Evolutionary conservation across 1,284 basidiomycete species (phyloP), one percentile per base, ranked within the genome.

Genomic region (Ustilago curta): DNA sequence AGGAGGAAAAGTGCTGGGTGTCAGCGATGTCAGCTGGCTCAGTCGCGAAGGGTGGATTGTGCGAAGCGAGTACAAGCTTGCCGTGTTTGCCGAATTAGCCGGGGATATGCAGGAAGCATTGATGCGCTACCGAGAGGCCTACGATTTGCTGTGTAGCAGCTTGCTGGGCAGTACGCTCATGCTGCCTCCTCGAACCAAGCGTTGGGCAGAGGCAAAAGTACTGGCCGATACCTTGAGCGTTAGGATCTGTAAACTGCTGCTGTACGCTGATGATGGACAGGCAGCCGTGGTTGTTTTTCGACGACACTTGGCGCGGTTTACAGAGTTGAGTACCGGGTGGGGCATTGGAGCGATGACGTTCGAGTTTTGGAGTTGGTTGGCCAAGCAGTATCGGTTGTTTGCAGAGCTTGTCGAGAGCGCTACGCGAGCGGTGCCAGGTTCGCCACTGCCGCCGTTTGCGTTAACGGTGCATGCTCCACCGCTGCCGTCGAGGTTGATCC

Each of bases 151-250:
- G 42, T 64, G 74, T 54, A 65, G 44, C 40, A 62, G 58, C 31
- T 52, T 80, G 14, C 53, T 83, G 16, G 90, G 91, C 0, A 93
- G 93, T 4, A 92, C 92, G 4, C 90, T 90, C 0, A 91, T 93
- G 58, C 85, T 97, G 4, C 93, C 93, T 0, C 95, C 96, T 4
- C 89, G 95, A 3, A 97, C 95, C 0, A 98, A 98, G 84, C 89
- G 96, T 31, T 98, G 96, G 95, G 95, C 96, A 4, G 96, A 99
- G 86, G 96, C 95, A 1, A 97, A 97, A 83, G 96, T 98, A 2
- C 88, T 99, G 2, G 93, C 93, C 0, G 96, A 99, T 32, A 80
- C 80, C 16, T 64, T 84, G 9, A 65, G 59, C 40, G 32, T 84
- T 8, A 68, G 81, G 6, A 77, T 83, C 16, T 62, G 65, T 40